Base-by-base conservation (phyloP, 768 basidiomycete genomes). In the Mycena leptocephala region DNA sequence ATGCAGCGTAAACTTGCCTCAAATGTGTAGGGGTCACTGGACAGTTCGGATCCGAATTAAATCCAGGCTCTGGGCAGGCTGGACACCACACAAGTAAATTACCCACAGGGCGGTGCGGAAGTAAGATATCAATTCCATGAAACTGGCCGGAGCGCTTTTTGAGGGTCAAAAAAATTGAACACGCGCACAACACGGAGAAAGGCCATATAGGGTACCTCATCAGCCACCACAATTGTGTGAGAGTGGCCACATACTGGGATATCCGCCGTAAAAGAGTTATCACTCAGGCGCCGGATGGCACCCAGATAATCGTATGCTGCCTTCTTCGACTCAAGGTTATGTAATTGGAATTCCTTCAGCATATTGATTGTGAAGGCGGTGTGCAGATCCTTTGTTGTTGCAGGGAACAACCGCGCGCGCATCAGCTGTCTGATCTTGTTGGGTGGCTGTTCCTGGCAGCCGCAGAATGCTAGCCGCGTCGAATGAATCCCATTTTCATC, bases 401-500 rank as follows among this genome's bases (percentile, higher is more conserved):
- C 81, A 43, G 84, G 84, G 66, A 84, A 84, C 0, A 85, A 58
- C 2, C 79, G 14, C 10, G 72, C 61, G 2, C 76, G 48, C n/a
- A 82, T 66, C 20, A 85, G 79, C 39, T 85, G 84, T 2, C 72
- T 59, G 0, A 77, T 58, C n/a, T 75, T 69, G 56, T 81, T 67
- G 9, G 72, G 68, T 0, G 55, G 30, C 1, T 63, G 78, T 10
- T 43, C 58, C 33, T 32, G 33, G 61, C 84, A 85, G 0, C 22
- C 39, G 58, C 84, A 85, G 67, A 82, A 84, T 0, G 75, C 76
- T 6, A 84, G 7, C 9, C 70, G 66, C 11, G 79, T 82, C 0
- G 76, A 63, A 64, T 84, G 82, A 32, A 84, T 67, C 1, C 84
- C 83, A 63, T 82, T 84, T 5, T 37, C 51, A 59, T 84, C 80